Evolutionary conservation across 129 eudicot genomes (phyloP).

Genomic region (Glebionis coronaria): DNA sequence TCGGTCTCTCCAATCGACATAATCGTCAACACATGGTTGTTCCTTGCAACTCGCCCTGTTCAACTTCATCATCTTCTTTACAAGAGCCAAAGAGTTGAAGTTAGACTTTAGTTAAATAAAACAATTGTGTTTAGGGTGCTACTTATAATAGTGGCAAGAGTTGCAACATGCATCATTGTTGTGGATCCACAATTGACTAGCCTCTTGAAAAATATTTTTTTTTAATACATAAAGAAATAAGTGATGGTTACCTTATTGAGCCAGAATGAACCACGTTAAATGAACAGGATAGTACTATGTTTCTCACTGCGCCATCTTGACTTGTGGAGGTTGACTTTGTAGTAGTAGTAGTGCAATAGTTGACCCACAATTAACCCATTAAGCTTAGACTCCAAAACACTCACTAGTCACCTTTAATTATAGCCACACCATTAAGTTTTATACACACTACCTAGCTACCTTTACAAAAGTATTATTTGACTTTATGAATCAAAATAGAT

Average conservation of each 20-base stretch:
- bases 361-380: conserved; percentile 38
- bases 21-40: conserved; percentile 17
- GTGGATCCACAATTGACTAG: conserved; percentile 37
- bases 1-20: conserved; percentile 77
- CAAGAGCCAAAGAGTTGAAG: not conserved
- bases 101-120: not conserved
- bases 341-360: conserved; percentile 36
- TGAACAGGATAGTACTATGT: conserved; percentile 35
- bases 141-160: conserved; percentile 25
- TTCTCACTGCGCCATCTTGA: conserved; percentile 40
- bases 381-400: conserved; percentile 36
- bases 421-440: conserved; percentile 26
- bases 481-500: conserved; percentile 14
- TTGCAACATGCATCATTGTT: conserved; percentile 23
- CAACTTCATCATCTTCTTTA: conserved; percentile 30
- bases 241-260: conserved; percentile 32
- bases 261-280: conserved; percentile 35
- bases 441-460: conserved; percentile 22
- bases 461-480: conserved; percentile 26
- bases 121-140: conserved; percentile 28
- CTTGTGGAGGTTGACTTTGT: conserved; percentile 34
- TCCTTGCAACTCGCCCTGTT: conserved; percentile 27
- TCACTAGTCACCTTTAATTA: conserved; percentile 33
- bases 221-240: conserved; percentile 22
- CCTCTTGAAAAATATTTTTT: conserved; percentile 14